Evolutionary conservation across 2,329 filamentous ascomycete species (phyloP), one percentile per base, ranked within the genome.

Genomic region (Ophiostoma triangulosporum): DNA sequence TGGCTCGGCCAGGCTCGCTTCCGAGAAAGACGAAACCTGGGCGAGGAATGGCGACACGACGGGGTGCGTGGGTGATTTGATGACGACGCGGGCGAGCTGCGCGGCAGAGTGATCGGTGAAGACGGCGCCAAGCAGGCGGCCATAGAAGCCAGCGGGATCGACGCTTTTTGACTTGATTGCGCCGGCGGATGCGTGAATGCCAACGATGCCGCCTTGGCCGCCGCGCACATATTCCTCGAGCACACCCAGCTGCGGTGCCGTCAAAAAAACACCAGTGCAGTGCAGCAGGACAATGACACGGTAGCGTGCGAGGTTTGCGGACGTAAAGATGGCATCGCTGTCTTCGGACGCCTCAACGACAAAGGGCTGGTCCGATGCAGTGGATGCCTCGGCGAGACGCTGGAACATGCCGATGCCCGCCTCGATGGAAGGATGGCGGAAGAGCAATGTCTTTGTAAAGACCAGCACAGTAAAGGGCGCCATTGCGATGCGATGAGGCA

Each of bases 381-480:
- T 40, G n/a, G 63, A 60, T 17, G 38, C 33, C 15, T 40, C 55
- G 26, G 63, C 67, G 5, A 69, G 64, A 6, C 56, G 57, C 51
- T 60, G 57, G 38, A 71, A 58, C 6, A 62, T 63, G 3, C 60
- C 57, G 48, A 70, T 62, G 48, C 63, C 66, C 8, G 67, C 64
- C 0, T 65, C 63, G 54, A 72, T 72, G 20, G 64, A 70, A 14
- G 59, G 63, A 55, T 72, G 70, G 45, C 69, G 65, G 54, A 66
- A 71, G 4, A 56, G 64, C 0, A 60, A 57, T 5, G 69, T 71
- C 56, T 68, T 68, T 57, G 63, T 68, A 55, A 71, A 69, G 56
- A 70, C 61, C 22, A 72, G 64, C 7, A 71, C 61, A 11, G 58
- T 59, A 51, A 69, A 61, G 6, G 59, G 54, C 9, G 38, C 38